Evolutionary conservation across 345 rosid species (phyloP).

Genomic region (Physaria fendleri): DNA sequence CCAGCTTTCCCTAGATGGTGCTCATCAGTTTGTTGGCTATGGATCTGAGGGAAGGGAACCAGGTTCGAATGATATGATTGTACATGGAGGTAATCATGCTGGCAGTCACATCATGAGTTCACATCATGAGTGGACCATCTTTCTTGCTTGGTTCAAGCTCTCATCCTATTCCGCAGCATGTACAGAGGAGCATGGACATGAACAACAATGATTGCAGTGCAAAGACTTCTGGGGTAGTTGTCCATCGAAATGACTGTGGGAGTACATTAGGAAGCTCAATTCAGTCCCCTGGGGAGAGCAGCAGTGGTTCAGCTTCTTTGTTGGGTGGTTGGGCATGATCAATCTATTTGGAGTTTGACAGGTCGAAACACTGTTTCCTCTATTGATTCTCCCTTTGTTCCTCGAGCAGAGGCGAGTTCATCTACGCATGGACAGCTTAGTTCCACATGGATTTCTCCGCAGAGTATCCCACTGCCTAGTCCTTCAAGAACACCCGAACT

Average conservation of each 20-base stretch:
- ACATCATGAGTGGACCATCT: slow-evolving; percentile 39
- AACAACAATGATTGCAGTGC: slow-evolving; percentile 32
- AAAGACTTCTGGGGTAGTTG: slow-evolving; percentile 27
- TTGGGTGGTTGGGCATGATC: no score
- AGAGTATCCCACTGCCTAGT: slow-evolving; percentile 32
- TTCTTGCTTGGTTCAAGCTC: slow-evolving; percentile 51
- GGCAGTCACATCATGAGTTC: slow-evolving; percentile 40
- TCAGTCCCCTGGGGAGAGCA: no score
- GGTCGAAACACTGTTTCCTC: slow-evolving; percentile 41
- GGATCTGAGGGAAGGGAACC: slow-evolving; percentile 47
- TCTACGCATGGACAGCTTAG: slow-evolving; percentile 36
- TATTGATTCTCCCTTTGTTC: slow-evolving; percentile 38
- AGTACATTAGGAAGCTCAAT: no score
- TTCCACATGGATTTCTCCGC: slow-evolving; percentile 51
- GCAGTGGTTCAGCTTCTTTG: no score
- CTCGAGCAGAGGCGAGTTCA: slow-evolving; percentile 44
- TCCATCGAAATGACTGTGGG: slow-evolving; percentile 36
- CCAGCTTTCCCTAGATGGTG: slow-evolving; percentile 35
- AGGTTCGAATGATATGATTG: slow-evolving; percentile 5
- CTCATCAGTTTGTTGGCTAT: slow-evolving; percentile 31
- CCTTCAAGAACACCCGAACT: slow-evolving; percentile 48
- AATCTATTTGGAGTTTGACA: slow-evolving; percentile 58
- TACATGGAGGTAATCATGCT: slow-evolving; percentile 19
- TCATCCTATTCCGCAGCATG: slow-evolving; percentile 32
- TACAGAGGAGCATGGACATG: slow-evolving; percentile 36